Conservation (phyloP, 2,329 filamentous ascomycete genomes). For the Stachybotrys echinatus region DNA sequence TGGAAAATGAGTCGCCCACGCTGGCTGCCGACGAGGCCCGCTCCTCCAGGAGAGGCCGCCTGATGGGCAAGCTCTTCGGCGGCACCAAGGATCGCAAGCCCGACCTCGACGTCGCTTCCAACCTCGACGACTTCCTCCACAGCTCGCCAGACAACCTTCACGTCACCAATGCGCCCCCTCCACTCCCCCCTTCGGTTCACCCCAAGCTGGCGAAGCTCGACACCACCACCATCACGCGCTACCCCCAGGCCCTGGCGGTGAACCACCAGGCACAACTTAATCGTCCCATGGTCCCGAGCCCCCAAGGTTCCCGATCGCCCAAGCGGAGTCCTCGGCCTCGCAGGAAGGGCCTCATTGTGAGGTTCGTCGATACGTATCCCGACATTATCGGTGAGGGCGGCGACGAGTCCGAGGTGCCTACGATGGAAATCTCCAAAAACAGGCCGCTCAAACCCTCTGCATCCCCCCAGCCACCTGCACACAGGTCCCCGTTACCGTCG, state of each 20-base stretch:
- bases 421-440: constrained; percentile 62
- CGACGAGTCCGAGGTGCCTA: constrained; percentile 72
- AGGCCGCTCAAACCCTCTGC: constrained; percentile 45
- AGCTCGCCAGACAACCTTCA: constrained; percentile 50
- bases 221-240: constrained; percentile 49
- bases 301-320: constrained; percentile 36
- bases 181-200: constrained; percentile 32
- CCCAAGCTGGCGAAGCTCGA: constrained; percentile 52
- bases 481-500: constrained; percentile 8
- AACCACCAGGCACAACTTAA: constrained; percentile 37
- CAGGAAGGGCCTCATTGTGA: constrained; percentile 67
- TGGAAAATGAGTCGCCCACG: constrained; percentile 40
- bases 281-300: constrained; percentile 31
- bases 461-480: constrained; percentile 24
- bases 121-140: constrained; percentile 56
- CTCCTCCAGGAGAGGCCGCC: constrained; percentile 43
- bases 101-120: constrained; percentile 29
- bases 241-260: constrained; percentile 47
- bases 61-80: constrained; percentile 60
- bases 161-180: constrained; percentile 45
- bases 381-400: constrained; percentile 88
- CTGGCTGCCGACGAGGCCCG: constrained; percentile 32
- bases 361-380: constrained; percentile 66
- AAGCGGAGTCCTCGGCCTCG: constrained; percentile 38
- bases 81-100: constrained; percentile 33